Percentiles rank a stretch among this genome's conserved stretches.
Evolutionary conservation across 352 stramenopile genomes (phyloP).

Genomic region (Thalassiosira mediterranea): DNA sequence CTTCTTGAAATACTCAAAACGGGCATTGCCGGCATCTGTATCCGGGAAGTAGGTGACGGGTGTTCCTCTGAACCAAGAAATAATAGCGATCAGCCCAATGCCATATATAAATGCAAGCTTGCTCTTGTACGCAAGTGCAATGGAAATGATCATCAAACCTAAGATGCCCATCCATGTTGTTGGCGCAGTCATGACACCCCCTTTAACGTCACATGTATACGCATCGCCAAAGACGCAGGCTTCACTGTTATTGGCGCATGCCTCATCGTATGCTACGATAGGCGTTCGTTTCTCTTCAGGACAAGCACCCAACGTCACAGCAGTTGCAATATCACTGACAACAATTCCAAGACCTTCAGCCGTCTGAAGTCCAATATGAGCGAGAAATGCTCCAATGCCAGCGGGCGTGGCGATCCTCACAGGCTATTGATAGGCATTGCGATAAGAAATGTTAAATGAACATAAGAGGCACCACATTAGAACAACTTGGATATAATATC

Average conservation of each 20-base stretch:
- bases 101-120: constrained; percentile 63
- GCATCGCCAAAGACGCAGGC: constrained; percentile 41
- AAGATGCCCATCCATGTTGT: constrained; percentile 75
- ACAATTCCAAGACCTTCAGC: constrained; percentile 71
- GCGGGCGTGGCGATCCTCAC: constrained; percentile 60
- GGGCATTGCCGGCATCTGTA: constrained; percentile 38
- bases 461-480: no score
- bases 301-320: constrained; percentile 72
- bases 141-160: constrained; percentile 70
- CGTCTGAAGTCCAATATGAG: constrained; percentile 72
- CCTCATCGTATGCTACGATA: constrained; percentile 60
- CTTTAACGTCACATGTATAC: constrained; percentile 71
- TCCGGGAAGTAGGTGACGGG: constrained; percentile 70
- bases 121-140: constrained; percentile 65
- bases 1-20: constrained; percentile 73
- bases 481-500: constrained; percentile 6
- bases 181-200: constrained; percentile 54
- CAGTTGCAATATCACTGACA: constrained; percentile 68
- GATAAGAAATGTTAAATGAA: neutral
- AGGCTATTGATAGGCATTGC: constrained; percentile 26
- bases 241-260: constrained; percentile 31
- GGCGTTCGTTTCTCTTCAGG: constrained; percentile 48
- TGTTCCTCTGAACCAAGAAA: constrained; percentile 73
- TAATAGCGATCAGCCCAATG: constrained; percentile 72
- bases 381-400: constrained; percentile 73